These are phyloP conservation scores for Sporobolomyces phaffii DNA, from an alignment of 768 basidiomycete genomes.

Conservation along the genomic window DNA sequence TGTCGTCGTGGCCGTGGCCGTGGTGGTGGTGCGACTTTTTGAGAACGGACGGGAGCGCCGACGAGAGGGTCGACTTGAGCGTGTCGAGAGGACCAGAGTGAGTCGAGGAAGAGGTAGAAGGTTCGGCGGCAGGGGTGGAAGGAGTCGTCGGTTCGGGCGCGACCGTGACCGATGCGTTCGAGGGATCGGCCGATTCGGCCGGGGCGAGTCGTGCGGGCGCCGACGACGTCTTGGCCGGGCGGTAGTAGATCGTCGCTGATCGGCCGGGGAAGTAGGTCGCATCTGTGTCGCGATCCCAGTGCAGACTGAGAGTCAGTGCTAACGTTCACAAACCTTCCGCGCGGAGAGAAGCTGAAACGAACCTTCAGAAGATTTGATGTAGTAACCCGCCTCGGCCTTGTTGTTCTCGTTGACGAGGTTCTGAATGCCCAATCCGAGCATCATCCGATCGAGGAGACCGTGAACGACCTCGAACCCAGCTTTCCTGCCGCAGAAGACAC, in stretches of 20 bases:
- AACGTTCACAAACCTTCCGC: too few species aligned
- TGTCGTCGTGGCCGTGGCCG: too few species aligned
- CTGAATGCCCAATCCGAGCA: constrained; percentile 92
- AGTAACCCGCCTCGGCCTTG: constrained; percentile 70
- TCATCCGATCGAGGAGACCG: constrained; percentile 84
- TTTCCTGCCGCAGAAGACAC: constrained; percentile 91
- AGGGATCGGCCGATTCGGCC: constrained; percentile 21
- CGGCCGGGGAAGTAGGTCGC: constrained; percentile 91
- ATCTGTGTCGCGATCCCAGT: constrained; percentile 61
- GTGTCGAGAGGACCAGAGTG: constrained; percentile 43
- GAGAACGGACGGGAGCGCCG: constrained; percentile 47
- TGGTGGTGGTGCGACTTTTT: constrained; percentile 31
- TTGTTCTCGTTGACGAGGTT: constrained; percentile 59
- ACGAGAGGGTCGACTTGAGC: constrained; percentile 51
- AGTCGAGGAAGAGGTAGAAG: constrained; percentile 5
- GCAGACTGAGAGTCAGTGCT: not conserved
- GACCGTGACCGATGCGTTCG: constrained; percentile 33
- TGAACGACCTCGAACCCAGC: constrained; percentile 93
- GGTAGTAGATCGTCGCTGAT: constrained; percentile 84
- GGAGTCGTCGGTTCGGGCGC: constrained; percentile 33
- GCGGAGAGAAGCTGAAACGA: constrained; percentile 40
- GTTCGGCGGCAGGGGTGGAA: constrained; percentile 13
- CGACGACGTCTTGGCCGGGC: constrained; percentile 45
- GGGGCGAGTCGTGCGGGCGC: constrained; percentile 40
- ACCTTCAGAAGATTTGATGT: constrained; percentile 82